phyloP scores from a whole-genome alignment of 495 filamentous ascomycete genomes.

The Xylaria sp. region DNA sequence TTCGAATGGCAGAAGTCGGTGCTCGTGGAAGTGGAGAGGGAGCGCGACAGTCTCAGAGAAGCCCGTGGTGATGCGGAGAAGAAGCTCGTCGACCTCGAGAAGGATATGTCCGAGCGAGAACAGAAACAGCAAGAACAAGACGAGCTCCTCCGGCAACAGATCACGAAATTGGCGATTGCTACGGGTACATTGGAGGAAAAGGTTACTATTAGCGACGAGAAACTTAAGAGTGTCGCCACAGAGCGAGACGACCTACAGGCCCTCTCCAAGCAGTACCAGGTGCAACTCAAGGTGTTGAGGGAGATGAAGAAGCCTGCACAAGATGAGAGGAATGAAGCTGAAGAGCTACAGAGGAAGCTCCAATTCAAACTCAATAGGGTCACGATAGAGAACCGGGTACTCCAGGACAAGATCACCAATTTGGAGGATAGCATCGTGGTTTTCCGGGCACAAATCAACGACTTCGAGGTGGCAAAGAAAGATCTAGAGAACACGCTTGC shows the following conservation, averaged over 20 bases:
- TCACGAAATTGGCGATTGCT: constrained; percentile 44
- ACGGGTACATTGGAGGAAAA: constrained; percentile 46
- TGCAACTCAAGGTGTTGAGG: constrained; percentile 22
- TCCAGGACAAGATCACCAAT: constrained; percentile 32
- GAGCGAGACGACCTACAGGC: constrained; percentile 36
- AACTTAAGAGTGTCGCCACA: constrained; percentile 42
- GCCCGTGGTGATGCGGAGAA: constrained; percentile 42
- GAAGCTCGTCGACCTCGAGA: constrained; percentile 41
- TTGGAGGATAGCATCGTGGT: constrained; percentile 34
- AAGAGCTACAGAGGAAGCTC: constrained; percentile 37
- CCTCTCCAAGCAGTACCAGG: constrained; percentile 33
- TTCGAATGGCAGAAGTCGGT: constrained; percentile 46
- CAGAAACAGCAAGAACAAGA: constrained; percentile 49
- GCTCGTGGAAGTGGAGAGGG: constrained; percentile 50
- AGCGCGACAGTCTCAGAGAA: constrained; percentile 45
- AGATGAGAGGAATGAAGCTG: constrained; percentile 27
- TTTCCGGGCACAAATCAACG: constrained; percentile 30
- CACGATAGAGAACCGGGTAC: constrained; percentile 26
- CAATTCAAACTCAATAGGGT: constrained; percentile 35
- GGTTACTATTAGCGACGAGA: constrained; percentile 46
- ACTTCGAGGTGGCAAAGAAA: constrained; percentile 32
- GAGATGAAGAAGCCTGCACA: constrained; percentile 32
- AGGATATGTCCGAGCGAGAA: constrained; percentile 43
- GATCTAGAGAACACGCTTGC: constrained; percentile 32
- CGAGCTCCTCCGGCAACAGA: constrained; percentile 42